Evolutionary conservation across 1,284 basidiomycete species (phyloP).

Genomic region (Cryptococcus neoformans): DNA sequence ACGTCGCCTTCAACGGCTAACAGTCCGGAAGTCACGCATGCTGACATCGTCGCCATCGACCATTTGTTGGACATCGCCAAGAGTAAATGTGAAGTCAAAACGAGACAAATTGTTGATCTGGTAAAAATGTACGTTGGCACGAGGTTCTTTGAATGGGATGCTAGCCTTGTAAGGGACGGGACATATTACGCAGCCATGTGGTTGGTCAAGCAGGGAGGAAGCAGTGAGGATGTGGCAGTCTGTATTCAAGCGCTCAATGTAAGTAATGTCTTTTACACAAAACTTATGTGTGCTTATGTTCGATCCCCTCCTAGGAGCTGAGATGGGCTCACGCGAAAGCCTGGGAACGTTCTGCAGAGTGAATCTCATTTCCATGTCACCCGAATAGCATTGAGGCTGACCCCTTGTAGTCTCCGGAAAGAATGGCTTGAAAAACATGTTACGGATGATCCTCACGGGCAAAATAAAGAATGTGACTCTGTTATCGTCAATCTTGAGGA

Average conservation of each 20-base stretch:
- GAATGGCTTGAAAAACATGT: conserved; percentile 18
- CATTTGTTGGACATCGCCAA: conserved; percentile 57
- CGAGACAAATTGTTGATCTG: conserved; percentile 55
- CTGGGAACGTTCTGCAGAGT: conserved; percentile 57
- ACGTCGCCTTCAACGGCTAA: conserved; percentile 1
- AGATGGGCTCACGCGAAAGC: conserved; percentile 74
- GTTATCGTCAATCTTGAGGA: conserved; percentile 5
- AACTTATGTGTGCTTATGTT: neutral
- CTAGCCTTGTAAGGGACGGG: conserved; percentile 63
- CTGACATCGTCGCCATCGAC: conserved; percentile 28
- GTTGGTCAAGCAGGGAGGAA: conserved; percentile 58
- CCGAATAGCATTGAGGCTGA: neutral
- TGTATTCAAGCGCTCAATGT: conserved; percentile 69
- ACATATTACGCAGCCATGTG: conserved; percentile 71
- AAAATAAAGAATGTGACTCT: conserved; percentile 9
- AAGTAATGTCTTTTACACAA: conserved; percentile 32
- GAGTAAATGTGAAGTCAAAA: conserved; percentile 53
- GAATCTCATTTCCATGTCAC: conserved; percentile 2
- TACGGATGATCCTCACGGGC: neutral
- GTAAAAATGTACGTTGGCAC: conserved; percentile 51
- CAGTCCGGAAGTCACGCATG: conserved; percentile 5
- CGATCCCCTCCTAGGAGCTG: conserved; percentile 55
- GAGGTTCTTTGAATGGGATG: conserved; percentile 72
- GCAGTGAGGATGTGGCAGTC: conserved; percentile 65
- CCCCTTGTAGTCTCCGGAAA: conserved; percentile 18